These are phyloP conservation scores for Phialophora macrospora DNA, from an alignment of 2,329 filamentous ascomycete genomes.

Conservation along the genomic window DNA sequence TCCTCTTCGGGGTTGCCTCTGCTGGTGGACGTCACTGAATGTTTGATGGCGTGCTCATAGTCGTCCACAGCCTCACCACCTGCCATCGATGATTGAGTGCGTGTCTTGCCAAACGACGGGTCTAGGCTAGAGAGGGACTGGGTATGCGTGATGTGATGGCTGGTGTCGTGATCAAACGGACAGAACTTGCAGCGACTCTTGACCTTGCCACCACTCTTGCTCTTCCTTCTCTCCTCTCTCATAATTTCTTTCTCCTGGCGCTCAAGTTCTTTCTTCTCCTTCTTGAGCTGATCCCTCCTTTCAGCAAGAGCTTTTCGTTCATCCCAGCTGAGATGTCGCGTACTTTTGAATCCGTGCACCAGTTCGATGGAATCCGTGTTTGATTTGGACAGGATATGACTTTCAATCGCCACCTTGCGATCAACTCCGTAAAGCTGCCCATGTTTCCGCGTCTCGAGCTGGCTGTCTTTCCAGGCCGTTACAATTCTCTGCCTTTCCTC, in stretches of 20 bases:
- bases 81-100: constrained; percentile 15
- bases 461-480: constrained; percentile 65
- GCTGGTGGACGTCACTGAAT: constrained; percentile 72
- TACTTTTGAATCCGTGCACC: constrained; percentile 55
- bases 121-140: constrained; percentile 22
- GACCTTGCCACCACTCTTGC: constrained; percentile 33
- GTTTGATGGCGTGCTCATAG: constrained; percentile 72
- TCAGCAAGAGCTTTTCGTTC: constrained; percentile 59
- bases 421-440: constrained; percentile 39
- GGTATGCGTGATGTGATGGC: constrained; percentile 29
- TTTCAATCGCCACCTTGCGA: constrained; percentile 62
- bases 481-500: constrained; percentile 70
- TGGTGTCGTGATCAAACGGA: constrained; percentile 35
- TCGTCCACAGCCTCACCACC: constrained; percentile 59
- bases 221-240: constrained; percentile 35
- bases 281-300: constrained; percentile 30
- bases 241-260: constrained; percentile 38
- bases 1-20: constrained; percentile 72
- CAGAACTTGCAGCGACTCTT: constrained; percentile 36
- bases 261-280: constrained; percentile 40
- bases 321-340: constrained; percentile 56
- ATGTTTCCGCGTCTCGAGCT: constrained; percentile 60
- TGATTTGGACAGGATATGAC: constrained; percentile 42
- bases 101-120: constrained; percentile 30
- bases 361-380: constrained; percentile 48